phyloP scores from a whole-genome alignment of 148 eudicot genomes.

The Rhododendron williamsianum region DNA sequence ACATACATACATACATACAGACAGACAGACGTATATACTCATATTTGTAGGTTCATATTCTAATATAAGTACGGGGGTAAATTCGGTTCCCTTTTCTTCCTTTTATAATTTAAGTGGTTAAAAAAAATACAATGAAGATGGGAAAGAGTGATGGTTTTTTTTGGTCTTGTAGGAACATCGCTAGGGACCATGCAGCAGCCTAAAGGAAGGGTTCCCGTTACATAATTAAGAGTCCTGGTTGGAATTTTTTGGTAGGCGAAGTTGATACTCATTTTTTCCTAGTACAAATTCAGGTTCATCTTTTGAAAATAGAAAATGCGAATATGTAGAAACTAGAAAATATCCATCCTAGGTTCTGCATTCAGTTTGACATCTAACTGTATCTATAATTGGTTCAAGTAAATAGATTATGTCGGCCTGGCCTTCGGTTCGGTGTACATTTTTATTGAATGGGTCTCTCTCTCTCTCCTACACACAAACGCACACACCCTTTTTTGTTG shows the following conservation, averaged over 20 bases:
- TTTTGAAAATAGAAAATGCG: slow-evolving; percentile 7
- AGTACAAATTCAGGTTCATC: slow-evolving; percentile 2
- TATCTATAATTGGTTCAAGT: slow-evolving; percentile 12
- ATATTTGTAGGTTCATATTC: not conserved
- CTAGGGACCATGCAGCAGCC: slow-evolving; percentile 21
- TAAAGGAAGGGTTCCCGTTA: slow-evolving; percentile 27
- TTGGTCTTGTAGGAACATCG: slow-evolving; percentile 22
- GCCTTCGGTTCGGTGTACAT: not conserved
- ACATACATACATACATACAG: too few species aligned
- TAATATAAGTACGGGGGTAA: not conserved
- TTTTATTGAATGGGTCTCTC: not conserved
- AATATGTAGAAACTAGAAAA: slow-evolving; percentile 8
- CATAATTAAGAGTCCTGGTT: not conserved
- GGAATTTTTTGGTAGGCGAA: slow-evolving; percentile 18
- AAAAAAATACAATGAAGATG: not conserved
- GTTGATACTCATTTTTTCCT: not conserved
- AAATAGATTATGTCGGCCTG: not conserved
- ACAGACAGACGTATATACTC: not conserved
- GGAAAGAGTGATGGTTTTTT: not conserved
- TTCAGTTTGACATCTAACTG: slow-evolving; percentile 4
- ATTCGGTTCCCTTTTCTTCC: not conserved
- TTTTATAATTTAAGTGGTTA: not conserved
- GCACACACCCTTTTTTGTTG: not conserved
- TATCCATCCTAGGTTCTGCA: slow-evolving; percentile 8
- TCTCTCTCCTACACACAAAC: not conserved